Percentiles rank a stretch among this genome's conserved stretches.
Evolutionary conservation across 192 early-diverging fungal genomes (phyloP).

Genomic region (Dissophora globulifera): DNA sequence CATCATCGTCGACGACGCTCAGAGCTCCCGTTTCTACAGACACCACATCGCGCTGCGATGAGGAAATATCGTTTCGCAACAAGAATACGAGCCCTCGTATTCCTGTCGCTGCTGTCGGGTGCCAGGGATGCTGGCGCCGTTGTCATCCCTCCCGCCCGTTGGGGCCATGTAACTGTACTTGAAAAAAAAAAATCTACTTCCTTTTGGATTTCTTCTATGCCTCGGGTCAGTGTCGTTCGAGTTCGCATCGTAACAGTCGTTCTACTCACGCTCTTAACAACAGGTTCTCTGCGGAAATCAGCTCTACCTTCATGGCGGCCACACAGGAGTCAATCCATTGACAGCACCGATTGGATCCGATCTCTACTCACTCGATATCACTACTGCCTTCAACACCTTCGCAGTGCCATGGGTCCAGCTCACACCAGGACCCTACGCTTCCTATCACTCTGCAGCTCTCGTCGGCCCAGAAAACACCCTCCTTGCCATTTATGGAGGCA

Average conservation of each 20-base stretch:
- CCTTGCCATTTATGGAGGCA: conserved; percentile 45
- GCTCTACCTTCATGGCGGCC: conserved; percentile 41
- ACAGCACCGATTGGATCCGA: conserved; percentile 44
- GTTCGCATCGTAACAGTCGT: too few species aligned
- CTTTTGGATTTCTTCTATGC: too few species aligned
- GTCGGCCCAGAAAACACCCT: conserved; percentile 21
- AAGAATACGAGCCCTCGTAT: not conserved
- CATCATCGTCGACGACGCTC: too few species aligned
- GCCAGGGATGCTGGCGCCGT: not conserved
- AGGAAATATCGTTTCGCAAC: not conserved
- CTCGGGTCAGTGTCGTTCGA: too few species aligned
- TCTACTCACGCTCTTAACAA: too few species aligned
- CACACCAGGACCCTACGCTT: conserved; percentile 37
- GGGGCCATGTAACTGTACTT: conserved; percentile 50
- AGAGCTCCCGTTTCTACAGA: too few species aligned
- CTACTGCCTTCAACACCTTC: conserved; percentile 33
- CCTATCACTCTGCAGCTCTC: conserved; percentile 30
- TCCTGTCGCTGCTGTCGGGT: not conserved
- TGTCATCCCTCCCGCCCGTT: conserved; percentile 36
- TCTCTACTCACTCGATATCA: conserved; percentile 42
- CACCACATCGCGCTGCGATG: too few species aligned
- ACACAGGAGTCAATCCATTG: conserved; percentile 39
- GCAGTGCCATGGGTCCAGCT: conserved; percentile 43
- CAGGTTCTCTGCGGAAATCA: conserved; percentile 36
- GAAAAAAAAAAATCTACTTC: too few species aligned